phyloP scores from a whole-genome alignment of 2,329 filamentous ascomycete genomes.

The Alternaria arbusti region DNA sequence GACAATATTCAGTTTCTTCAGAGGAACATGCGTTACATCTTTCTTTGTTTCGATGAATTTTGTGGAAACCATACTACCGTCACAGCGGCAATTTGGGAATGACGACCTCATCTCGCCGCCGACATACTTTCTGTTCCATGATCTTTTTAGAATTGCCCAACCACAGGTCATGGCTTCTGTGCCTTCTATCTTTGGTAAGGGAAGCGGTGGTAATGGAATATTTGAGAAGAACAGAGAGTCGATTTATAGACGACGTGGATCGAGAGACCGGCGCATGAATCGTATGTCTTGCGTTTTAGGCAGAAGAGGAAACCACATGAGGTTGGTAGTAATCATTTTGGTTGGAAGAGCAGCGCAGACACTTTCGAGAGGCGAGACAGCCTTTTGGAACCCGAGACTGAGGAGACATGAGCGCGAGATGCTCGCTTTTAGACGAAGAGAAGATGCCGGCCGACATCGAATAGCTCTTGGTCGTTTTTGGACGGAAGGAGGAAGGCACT shows the following conservation, averaged over 20 bases:
- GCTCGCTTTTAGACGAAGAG: background rate
- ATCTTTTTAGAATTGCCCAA: background rate
- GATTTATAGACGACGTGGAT: background rate
- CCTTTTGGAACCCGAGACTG: background rate
- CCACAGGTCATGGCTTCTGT: background rate
- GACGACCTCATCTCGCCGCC: background rate
- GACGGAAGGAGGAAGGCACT: background rate
- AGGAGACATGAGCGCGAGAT: background rate
- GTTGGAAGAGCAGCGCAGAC: background rate
- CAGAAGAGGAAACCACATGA: background rate
- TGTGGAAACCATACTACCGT: background rate
- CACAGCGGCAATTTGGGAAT: background rate
- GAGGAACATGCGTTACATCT: background rate
- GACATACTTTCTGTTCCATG: background rate
- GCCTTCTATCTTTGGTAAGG: background rate
- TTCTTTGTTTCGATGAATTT: fast-evolving
- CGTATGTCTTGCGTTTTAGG: no score
- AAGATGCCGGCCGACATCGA: background rate
- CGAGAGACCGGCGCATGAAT: background rate
- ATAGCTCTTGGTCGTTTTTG: no score
- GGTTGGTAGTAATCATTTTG: fast-evolving
- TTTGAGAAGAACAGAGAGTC: background rate
- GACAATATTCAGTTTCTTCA: background rate
- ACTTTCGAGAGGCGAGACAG: background rate
- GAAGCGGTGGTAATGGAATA: background rate